These are phyloP conservation scores for Aureobasidium subglaciale DNA, from an alignment of 2,329 filamentous ascomycete genomes.

Conservation along the genomic window DNA sequence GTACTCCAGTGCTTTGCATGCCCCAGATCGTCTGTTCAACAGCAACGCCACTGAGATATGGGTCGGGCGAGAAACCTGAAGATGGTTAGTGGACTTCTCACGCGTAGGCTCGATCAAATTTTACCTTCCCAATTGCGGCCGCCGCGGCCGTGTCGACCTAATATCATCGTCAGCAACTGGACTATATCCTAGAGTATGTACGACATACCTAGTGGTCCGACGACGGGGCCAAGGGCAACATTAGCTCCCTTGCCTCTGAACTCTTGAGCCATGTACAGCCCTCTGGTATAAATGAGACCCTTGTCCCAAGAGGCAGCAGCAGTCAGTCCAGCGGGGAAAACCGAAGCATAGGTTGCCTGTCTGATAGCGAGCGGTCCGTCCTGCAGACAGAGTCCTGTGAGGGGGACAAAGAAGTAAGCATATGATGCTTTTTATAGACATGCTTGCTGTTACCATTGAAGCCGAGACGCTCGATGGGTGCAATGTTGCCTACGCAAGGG, in stretches of 20 bases:
- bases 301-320: constrained; percentile 34
- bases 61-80: constrained; percentile 45
- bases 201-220: constrained; percentile 32
- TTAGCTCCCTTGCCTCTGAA: constrained; percentile 40
- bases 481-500: constrained; percentile 56
- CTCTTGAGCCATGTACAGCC: constrained; percentile 26
- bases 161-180: neutral
- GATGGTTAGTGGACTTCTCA: constrained; percentile 29
- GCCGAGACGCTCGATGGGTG: constrained; percentile 24
- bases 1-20: constrained; percentile 37
- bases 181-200: neutral
- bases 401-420: no score
- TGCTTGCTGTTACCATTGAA: constrained; percentile 19
- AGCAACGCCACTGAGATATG: constrained; percentile 41
- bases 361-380: constrained; percentile 35
- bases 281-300: constrained; percentile 28
- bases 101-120: constrained; percentile 23
- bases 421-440: neutral
- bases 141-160: constrained; percentile 15
- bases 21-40: constrained; percentile 39
- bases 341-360: constrained; percentile 31
- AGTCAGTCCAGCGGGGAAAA: constrained; percentile 35
- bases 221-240: constrained; percentile 46
- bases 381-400: constrained; percentile 30
- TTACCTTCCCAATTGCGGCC: constrained; percentile 27